Percentiles rank a stretch among this genome's conserved stretches.
These are phyloP conservation scores for Xylaria sp. DNA, from an alignment of 2,329 filamentous ascomycete species.

Conservation along the genomic window DNA sequence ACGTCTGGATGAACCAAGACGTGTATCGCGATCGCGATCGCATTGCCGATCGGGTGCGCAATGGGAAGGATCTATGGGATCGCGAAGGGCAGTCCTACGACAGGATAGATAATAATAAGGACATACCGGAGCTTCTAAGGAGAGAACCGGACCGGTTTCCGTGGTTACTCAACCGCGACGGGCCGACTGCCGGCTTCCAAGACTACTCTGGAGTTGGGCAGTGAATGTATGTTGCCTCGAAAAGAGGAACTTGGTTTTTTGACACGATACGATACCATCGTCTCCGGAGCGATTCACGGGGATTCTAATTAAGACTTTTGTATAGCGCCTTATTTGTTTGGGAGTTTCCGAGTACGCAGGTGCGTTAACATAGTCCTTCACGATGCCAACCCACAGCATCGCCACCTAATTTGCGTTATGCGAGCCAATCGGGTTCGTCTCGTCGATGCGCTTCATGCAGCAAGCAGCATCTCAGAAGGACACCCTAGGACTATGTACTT, in stretches of 20 bases:
- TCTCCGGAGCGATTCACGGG: background rate
- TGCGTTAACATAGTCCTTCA: too few relatives aligned
- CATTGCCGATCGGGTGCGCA: constrained; percentile 57
- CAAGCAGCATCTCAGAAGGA: background rate
- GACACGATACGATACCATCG: background rate
- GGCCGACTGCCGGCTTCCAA: constrained; percentile 52
- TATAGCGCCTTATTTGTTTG: background rate
- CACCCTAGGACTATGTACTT: background rate
- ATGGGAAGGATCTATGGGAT: constrained; percentile 61
- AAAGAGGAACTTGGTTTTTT: background rate
- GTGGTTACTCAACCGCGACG: constrained; percentile 54
- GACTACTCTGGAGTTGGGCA: constrained; percentile 44
- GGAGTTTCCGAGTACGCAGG: background rate
- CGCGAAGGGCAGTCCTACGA: constrained; percentile 54
- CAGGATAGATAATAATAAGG: constrained; percentile 55
- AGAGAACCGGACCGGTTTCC: constrained; percentile 47
- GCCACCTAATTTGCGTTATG: background rate
- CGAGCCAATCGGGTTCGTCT: background rate
- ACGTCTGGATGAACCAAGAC: constrained; percentile 57
- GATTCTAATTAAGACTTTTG: background rate
- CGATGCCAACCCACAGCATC: background rate
- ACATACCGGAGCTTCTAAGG: constrained; percentile 57
- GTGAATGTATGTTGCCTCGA: background rate
- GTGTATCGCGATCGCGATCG: constrained; percentile 53
- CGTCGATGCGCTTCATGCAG: background rate